Conservation (phyloP, 2,329 filamentous ascomycete species). For the Chrysoporthe deuterocubensis region DNA sequence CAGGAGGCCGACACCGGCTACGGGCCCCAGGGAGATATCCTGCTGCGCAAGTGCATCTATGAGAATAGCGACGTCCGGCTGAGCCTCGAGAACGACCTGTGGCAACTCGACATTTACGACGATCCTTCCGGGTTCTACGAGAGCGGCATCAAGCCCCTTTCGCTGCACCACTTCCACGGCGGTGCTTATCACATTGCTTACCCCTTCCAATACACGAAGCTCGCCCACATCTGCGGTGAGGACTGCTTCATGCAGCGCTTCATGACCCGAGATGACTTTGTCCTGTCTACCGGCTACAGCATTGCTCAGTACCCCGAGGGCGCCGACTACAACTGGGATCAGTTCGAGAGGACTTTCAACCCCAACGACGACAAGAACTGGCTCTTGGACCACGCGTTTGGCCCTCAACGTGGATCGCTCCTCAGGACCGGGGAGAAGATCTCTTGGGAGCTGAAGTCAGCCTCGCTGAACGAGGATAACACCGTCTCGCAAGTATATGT, state of each 20-base stretch:
- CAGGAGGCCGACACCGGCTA: constrained; percentile 60
- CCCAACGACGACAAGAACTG: constrained; percentile 38
- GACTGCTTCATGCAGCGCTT: constrained; percentile 65
- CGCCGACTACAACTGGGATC: constrained; percentile 44
- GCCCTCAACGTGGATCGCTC: constrained; percentile 37
- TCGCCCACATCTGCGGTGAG: constrained; percentile 63
- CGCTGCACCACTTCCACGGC: constrained; percentile 67
- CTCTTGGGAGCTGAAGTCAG: constrained; percentile 54
- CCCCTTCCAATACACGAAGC: constrained; percentile 60
- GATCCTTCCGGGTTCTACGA: constrained; percentile 69
- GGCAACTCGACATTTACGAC: constrained; percentile 63
- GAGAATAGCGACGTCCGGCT: constrained; percentile 63
- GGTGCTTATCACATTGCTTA: constrained; percentile 59
- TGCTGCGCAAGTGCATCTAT: constrained; percentile 67
- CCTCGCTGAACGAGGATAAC: constrained; percentile 50
- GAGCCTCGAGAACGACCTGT: constrained; percentile 60
- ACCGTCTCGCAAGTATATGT: constrained; percentile 59
- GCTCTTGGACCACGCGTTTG: constrained; percentile 39
- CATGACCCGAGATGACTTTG: constrained; percentile 55
- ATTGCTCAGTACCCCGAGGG: constrained; percentile 60
- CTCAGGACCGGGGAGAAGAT: constrained; percentile 39
- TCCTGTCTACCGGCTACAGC: constrained; percentile 64
- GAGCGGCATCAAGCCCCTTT: constrained; percentile 62
- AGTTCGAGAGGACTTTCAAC: constrained; percentile 39
- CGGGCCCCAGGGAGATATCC: constrained; percentile 64